Percentiles rank a stretch among this genome's conserved stretches.
Evolutionary conservation across 768 basidiomycete genomes (phyloP).

Genomic region (Auricularia heimuer): DNA sequence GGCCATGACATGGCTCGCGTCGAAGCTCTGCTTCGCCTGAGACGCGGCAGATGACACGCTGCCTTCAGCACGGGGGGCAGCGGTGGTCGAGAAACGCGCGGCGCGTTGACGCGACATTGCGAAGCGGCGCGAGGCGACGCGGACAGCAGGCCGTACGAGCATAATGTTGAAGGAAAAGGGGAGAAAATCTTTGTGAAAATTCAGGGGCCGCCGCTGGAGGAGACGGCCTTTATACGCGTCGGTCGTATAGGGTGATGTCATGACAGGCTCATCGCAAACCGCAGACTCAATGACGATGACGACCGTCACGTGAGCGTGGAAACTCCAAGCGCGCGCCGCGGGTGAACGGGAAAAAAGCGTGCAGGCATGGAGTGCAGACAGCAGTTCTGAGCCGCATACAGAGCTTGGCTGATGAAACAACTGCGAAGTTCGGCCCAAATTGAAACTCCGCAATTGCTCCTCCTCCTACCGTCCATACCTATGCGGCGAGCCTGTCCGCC

Average conservation of each 20-base stretch:
- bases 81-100: neutral
- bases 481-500: too few species aligned
- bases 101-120: neutral
- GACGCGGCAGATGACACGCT: neutral
- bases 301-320: neutral
- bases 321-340: neutral
- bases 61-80: neutral
- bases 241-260: neutral
- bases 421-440: too few species aligned
- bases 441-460: too few species aligned
- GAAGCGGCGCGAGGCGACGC: neutral
- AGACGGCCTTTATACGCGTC: neutral
- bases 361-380: too few species aligned
- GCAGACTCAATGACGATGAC: neutral
- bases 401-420: too few species aligned
- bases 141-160: neutral
- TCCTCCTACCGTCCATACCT: too few species aligned
- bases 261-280: neutral
- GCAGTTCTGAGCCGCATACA: too few species aligned
- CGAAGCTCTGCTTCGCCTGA: neutral
- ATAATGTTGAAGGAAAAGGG: neutral
- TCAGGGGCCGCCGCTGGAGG: too few species aligned
- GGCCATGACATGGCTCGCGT: conserved; percentile 17
- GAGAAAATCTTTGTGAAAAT: too few species aligned
- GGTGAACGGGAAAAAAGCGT: too few species aligned